Evolutionary conservation across 2,329 filamentous ascomycete species (phyloP).

Genomic region (Trichocomaceae sp.): DNA sequence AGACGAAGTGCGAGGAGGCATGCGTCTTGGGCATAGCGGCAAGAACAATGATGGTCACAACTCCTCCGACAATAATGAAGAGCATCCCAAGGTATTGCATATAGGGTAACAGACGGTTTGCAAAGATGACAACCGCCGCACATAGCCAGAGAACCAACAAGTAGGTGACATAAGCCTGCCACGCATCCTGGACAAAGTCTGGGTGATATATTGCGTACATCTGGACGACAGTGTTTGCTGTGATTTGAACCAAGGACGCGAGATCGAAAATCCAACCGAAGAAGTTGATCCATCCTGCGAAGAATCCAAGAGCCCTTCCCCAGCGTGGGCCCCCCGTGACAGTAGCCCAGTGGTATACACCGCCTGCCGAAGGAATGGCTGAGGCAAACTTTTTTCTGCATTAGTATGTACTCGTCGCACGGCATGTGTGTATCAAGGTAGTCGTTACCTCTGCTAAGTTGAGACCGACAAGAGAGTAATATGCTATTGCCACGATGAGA

Average conservation of each 20-base stretch:
- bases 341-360: conserved; percentile 49
- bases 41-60: conserved; percentile 44
- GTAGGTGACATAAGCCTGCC: conserved; percentile 44
- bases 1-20: conserved; percentile 46
- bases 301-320: conserved; percentile 22
- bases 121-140: conserved; percentile 42
- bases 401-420: conserved; percentile 17
- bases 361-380: conserved; percentile 44
- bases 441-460: conserved; percentile 32
- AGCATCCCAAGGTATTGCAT: conserved; percentile 43
- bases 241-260: conserved; percentile 6
- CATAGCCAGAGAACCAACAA: conserved; percentile 38
- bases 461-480: conserved; percentile 42
- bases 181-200: conserved; percentile 38
- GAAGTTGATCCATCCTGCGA: conserved; percentile 41
- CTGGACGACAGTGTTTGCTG: neutral
- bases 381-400: conserved; percentile 36
- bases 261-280: conserved; percentile 19
- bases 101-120: conserved; percentile 38
- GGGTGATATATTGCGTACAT: conserved; percentile 33
- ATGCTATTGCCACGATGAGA: conserved; percentile 43
- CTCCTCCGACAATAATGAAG: conserved; percentile 43
- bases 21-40: conserved; percentile 41
- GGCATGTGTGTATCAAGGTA: neutral
- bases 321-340: conserved; percentile 36